Base-by-base conservation (phyloP, 352 stramenopile genomes). In the Phytophthora multivora region DNA sequence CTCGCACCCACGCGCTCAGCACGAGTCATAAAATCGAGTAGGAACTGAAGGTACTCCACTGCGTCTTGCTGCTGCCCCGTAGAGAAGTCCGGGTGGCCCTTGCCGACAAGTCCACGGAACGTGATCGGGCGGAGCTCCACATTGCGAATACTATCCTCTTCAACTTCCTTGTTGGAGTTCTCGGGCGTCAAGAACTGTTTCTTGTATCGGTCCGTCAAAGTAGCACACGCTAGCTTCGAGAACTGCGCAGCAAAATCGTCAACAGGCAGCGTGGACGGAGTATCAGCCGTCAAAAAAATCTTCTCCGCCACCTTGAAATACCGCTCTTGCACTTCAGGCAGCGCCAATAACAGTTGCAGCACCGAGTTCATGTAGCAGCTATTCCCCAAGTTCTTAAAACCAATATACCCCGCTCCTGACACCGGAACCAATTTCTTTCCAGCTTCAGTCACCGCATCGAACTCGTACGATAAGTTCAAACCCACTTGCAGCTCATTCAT, bases 341-440 rank as follows among this genome's bases (percentile, higher is more conserved):
- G 69, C 19, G 87, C 73, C 31, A 98, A 69, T 8, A 99, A 68
- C 15, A 98, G 63, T 77, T 99, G 98, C 13, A 99, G 76, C 42
- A 98, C 90, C 42, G 89, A 98, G 71, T 99, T 99, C 81, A 99
- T 95, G 82, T 99, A 99, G 83, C 98, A 99, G 28, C 91, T 98
- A 76, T 99, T 99, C 5, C 98, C 98, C n/a, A 99, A 66, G 79
- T 99, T 99, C 73, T 96, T 96, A 36, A 99, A 94, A 3, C 98
- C 98, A 42, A 99, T 93, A 41, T 92, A 88, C 11, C 93, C 96
- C 5, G 95, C 80, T 21, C 97, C 97, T 1, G 86, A 88, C 5
- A 99, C 80, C 0, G 94, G 80, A 16, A 90, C 69, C 2, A 99
- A 86, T 54, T 97, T 89, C 52, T 95, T 91, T 9, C 97, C 97